phyloP scores from a whole-genome alignment of 2,329 filamentous ascomycete species.

The Lachnellula suecica region DNA sequence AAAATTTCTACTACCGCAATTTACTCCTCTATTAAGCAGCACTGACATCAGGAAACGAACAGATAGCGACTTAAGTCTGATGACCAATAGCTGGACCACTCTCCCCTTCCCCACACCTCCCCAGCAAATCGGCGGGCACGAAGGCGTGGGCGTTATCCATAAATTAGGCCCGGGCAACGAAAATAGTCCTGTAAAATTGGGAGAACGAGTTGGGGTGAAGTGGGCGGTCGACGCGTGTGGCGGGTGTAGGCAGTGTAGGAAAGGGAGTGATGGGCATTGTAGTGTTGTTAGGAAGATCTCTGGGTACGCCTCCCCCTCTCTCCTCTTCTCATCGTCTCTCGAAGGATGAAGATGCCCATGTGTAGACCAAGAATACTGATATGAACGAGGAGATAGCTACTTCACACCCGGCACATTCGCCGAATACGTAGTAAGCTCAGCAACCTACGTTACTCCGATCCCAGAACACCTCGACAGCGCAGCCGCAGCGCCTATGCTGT shows the following conservation, averaged over 20 bases:
- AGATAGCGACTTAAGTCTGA: slow-evolving; percentile 43
- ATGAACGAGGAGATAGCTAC: not conserved
- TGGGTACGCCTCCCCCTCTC: no score
- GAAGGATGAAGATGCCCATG: not conserved
- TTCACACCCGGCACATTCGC: not conserved
- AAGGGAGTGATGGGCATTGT: slow-evolving; percentile 15
- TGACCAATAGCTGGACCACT: slow-evolving; percentile 42
- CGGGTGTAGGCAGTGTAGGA: slow-evolving; percentile 7
- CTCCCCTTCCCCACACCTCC: slow-evolving; percentile 55
- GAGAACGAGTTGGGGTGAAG: slow-evolving; percentile 67
- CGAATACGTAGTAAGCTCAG: not conserved
- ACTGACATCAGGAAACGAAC: no score
- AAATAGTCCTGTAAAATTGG: slow-evolving; percentile 52
- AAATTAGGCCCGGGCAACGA: slow-evolving; percentile 60
- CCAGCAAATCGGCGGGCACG: slow-evolving; percentile 67
- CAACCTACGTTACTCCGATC: slow-evolving; percentile 52
- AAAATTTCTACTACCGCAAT: no score
- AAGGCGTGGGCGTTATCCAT: slow-evolving; percentile 63
- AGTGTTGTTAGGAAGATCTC: slow-evolving; percentile 38
- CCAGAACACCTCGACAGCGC: slow-evolving; percentile 65
- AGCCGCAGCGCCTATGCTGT: slow-evolving; percentile 77
- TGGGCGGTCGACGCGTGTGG: slow-evolving; percentile 32
- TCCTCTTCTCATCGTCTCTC: not conserved
- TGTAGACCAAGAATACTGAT: not conserved
- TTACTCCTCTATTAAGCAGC: no score